Evolutionary conservation across 345 rosid genomes (phyloP).

Genomic region (Euphorbia peplus): DNA sequence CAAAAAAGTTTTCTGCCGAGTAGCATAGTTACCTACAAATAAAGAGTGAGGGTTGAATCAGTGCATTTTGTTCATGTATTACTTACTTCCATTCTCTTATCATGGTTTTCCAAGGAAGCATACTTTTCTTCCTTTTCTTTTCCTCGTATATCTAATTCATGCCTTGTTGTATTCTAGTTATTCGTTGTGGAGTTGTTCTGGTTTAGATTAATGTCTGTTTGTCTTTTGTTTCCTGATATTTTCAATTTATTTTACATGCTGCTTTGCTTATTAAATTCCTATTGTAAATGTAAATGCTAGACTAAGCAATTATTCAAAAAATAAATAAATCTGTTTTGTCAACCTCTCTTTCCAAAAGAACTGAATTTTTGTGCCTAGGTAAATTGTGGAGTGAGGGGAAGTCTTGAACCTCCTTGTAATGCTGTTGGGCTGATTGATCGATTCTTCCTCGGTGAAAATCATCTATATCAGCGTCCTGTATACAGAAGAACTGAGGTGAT

Average conservation of each 20-base stretch:
- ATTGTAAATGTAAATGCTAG: background rate
- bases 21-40: background rate
- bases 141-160: background rate
- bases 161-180: background rate
- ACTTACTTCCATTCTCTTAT: background rate
- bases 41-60: background rate
- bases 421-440: constrained; percentile 53
- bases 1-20: background rate
- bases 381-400: constrained; percentile 51
- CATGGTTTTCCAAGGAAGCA: background rate
- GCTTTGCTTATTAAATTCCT: background rate
- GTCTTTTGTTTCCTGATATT: background rate
- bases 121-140: background rate
- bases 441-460: constrained; percentile 43
- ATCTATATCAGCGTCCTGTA: constrained; percentile 52
- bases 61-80: background rate
- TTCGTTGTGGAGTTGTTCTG: background rate
- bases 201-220: background rate
- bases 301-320: too few relatives aligned
- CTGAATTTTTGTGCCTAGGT: constrained; percentile 28
- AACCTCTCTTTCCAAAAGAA: background rate
- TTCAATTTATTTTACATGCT: background rate
- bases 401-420: constrained; percentile 60
- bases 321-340: background rate
- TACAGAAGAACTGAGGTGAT: constrained; percentile 51